A percentile compares a stretch with the other conserved stretches of the same genome.
Conservation (phyloP, 495 filamentous ascomycete species). For the Daldinia grandis region DNA sequence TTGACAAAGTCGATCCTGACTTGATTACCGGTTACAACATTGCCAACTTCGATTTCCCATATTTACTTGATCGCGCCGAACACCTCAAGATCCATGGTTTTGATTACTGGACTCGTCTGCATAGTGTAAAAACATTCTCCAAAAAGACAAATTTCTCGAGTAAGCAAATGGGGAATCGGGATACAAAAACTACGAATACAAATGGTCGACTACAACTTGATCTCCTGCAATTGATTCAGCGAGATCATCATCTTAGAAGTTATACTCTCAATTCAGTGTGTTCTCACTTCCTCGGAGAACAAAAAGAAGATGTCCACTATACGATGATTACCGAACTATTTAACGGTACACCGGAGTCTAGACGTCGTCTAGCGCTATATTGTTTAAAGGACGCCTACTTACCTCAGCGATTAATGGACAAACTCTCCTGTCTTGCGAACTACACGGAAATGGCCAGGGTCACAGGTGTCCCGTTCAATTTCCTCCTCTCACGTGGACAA, state of each 20-base stretch:
- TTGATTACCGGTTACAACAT: slow-evolving; percentile 99
- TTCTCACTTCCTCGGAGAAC: slow-evolving; percentile 94
- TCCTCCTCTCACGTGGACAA: slow-evolving; percentile 88
- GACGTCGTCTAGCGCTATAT: slow-evolving; percentile 91
- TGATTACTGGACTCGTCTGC: slow-evolving; percentile 84
- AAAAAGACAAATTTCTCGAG: slow-evolving; percentile 89
- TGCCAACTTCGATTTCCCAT: slow-evolving; percentile 98
- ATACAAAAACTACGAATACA: slow-evolving; percentile 92
- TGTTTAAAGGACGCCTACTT: slow-evolving; percentile 98
- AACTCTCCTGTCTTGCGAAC: slow-evolving; percentile 95
- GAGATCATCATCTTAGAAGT: slow-evolving; percentile 92
- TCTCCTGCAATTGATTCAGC: slow-evolving; percentile 88
- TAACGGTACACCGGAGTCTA: slow-evolving; percentile 91
- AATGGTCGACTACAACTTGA: slow-evolving; percentile 94
- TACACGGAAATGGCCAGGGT: slow-evolving; percentile 99
- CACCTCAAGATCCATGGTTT: slow-evolving; percentile 80
- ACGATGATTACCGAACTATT: slow-evolving; percentile 99
- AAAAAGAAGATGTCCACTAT: slow-evolving; percentile 98
- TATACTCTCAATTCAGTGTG: slow-evolving; percentile 98
- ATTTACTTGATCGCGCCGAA: slow-evolving; percentile 88
- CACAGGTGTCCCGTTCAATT: slow-evolving; percentile 97
- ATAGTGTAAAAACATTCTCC: slow-evolving; percentile 66
- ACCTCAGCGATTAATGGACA: slow-evolving; percentile 94
- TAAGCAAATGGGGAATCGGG: slow-evolving; percentile 98
- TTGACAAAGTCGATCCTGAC: slow-evolving; percentile 92